Base-by-base conservation (phyloP, 108 stramenopile species). In the Nitzschia putrida region DNA sequence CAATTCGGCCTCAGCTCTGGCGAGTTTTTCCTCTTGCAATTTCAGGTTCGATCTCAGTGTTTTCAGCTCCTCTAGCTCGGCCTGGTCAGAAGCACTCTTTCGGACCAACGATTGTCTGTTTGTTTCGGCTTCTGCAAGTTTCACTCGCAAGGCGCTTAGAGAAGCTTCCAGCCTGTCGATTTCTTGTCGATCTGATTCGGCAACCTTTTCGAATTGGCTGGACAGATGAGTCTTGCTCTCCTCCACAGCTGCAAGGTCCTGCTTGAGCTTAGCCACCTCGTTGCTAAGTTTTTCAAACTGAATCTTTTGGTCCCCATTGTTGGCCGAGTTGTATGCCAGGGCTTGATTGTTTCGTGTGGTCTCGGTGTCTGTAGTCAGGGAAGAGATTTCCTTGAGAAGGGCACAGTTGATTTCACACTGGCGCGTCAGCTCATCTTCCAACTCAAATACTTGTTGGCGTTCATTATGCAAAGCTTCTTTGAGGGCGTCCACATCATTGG, bases 381-480 rank as follows among this genome's bases (percentile, higher is more conserved):
- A 18, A 20, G 50, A 38, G 49, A 74, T 74, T 34, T 74, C 73
- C 53, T 74, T 67, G 43, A 74, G 55, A 3, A 74, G 65, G 11
- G 64, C 14, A 40, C 73, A 66, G 21, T 74, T 74, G 50, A 74
- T 67, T 66, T 74, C 73, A 37, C 73, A 74, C 23, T 74, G 67
- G 20, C 61, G 24, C 45, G 68, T 61, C 23, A 76, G 51, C 53
- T 76, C 75, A 26, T 76, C 68, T 53, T 76, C 68, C 53, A 76
- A 42, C 47, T 76, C 75, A 34, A 56, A n/a, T 2, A 69, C 68
- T 39, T 76, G 68, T 39, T 69, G 34, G 7, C 55, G 45, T 61
- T 76, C 59, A 47, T 7, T 37, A 23, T 61, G 13, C 22, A 76
- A 42, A 9, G 72, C 75, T 25, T 68, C 45, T 43, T 58, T 69